Evolutionary conservation across 495 filamentous ascomycete species (phyloP).

Genomic region (Penicillium longicatenatum): DNA sequence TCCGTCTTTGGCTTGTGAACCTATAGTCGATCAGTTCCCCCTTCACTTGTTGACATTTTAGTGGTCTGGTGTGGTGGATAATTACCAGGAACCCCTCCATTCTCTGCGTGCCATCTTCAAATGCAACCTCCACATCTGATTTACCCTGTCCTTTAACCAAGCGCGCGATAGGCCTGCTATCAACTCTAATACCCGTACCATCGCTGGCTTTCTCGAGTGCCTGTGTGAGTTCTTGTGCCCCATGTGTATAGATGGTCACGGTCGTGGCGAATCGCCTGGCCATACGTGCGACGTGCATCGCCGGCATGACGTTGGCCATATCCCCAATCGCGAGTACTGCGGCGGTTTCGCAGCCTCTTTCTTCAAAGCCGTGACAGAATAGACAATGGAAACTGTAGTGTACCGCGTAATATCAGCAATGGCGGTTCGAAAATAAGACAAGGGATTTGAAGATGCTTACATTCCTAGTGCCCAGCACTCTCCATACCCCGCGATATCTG

Average conservation of each 20-base stretch:
- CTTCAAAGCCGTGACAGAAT: conserved; percentile 51
- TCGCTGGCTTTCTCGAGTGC: neutral
- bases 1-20: conserved; percentile 13
- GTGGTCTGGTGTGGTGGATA: neutral
- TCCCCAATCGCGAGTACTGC: conserved; percentile 54
- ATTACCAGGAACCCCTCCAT: conserved; percentile 6
- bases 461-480: conserved; percentile 33
- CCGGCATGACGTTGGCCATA: conserved; percentile 50
- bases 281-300: conserved; percentile 5
- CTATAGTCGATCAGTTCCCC: neutral
- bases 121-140: neutral
- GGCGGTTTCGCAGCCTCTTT: conserved; percentile 28
- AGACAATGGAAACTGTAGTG: conserved; percentile 51
- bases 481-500: conserved; percentile 34
- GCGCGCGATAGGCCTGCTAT: neutral
- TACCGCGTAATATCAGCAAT: conserved; percentile 3
- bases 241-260: conserved; percentile 9
- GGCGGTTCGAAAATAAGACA: neutral
- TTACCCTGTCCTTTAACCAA: neutral
- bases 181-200: neutral
- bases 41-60: neutral
- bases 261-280: neutral
- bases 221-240: neutral
- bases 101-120: neutral
- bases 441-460: conserved; percentile 26